Base-by-base conservation (phyloP, 192 early-diverging fungal species). In the Cladochytrium replicatum region DNA sequence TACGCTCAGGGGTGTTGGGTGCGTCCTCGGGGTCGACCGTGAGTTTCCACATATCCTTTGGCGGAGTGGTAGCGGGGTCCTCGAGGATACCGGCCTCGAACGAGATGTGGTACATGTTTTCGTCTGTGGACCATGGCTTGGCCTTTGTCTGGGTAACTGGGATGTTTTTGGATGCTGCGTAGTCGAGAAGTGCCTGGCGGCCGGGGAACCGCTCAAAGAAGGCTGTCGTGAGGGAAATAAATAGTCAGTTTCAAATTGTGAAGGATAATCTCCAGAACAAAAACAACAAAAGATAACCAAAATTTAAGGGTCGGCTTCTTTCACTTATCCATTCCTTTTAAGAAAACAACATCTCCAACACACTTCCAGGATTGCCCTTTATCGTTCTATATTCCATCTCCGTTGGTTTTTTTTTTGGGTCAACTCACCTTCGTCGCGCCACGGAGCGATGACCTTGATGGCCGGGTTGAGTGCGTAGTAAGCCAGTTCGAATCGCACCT, bases 91-190 rank as follows among this genome's bases (percentile, higher is more conserved):
- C 95, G 54, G 93, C 91, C 72, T 98, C 94, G 61, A 90, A 95
- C 9, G 91, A 94, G 69, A 95, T 98, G 72, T 98, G 92, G 83
- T 90, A 95, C 50, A 98, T 70, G 80, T 95, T 98, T 75, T 98
- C 95, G 67, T 99, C 95, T 7, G 93, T 99, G 15, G 91, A 94
- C 93, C 95, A 99, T 27, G 93, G 93, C 78, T 95, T 93, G 70
- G 85, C 81, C 22, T 81, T 77, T 17, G 95, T 99, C 77, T 99
- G 95, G 40, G 84, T 76, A 9, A 99, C 93, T 6, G 93, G 95
- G 47, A 99, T 87, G 51, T 60, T 63, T 81, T 89, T 93, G 61
- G 85, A 67, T 5, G 77, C 82, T 15, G 95, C 95, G 55, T 88
- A 99, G 43, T 75, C 92, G 32, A 99, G 78, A 45, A 99, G 80